These are phyloP conservation scores for Helotiales sp. DNA, from an alignment of 2,329 filamentous ascomycete genomes.

Conservation along the genomic window DNA sequence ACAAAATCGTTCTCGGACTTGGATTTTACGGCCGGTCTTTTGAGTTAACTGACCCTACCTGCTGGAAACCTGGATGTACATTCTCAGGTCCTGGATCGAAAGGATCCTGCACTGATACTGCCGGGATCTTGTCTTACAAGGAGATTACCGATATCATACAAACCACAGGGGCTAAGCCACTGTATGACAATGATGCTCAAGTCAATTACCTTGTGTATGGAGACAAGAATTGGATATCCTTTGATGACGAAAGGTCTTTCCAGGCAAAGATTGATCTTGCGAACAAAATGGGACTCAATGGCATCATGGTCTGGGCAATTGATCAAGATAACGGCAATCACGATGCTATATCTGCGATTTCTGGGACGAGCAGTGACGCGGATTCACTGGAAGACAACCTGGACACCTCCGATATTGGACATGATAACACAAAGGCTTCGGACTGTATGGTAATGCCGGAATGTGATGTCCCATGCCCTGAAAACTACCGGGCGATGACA, in stretches of 20 bases:
- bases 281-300: background rate
- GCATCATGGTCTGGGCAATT: background rate
- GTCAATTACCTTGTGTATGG: background rate
- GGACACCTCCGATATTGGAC: too few species aligned
- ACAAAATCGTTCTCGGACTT: background rate
- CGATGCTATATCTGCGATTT: too few species aligned
- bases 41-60: background rate
- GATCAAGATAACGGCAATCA: background rate
- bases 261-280: background rate
- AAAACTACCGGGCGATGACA: too few species aligned
- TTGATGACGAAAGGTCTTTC: background rate
- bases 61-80: background rate
- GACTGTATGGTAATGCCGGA: too few species aligned
- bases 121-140: background rate
- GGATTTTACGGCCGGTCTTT: background rate
- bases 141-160: background rate
- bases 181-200: background rate
- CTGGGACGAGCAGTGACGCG: too few species aligned
- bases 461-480: too few species aligned
- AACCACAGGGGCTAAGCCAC: background rate
- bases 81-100: background rate
- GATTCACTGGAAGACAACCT: too few species aligned
- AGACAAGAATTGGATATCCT: background rate
- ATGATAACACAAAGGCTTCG: too few species aligned
- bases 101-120: background rate